Evolutionary conservation across 768 basidiomycete species (phyloP).

Genomic region (Phlegmacium glaucopus): DNA sequence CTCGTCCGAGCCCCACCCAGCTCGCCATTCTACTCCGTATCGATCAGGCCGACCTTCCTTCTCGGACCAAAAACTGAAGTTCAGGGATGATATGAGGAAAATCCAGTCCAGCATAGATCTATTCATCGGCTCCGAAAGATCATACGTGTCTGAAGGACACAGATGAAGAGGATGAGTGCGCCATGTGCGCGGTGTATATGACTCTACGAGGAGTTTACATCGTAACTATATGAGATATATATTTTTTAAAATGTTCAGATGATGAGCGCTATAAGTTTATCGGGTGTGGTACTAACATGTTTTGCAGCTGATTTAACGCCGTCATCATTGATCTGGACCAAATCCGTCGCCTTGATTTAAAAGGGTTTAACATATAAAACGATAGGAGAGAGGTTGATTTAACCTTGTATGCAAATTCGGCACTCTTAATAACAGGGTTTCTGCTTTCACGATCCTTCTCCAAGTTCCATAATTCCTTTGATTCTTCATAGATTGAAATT

Average conservation of each 20-base stretch:
- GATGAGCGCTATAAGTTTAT: constrained; percentile 1
- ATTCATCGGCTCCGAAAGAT: constrained; percentile 48
- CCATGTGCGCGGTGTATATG: constrained; percentile 82
- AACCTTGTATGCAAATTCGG: constrained; percentile 58
- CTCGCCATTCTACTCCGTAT: constrained; percentile 78
- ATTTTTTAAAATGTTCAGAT: neutral
- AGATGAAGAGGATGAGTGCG: constrained; percentile 74
- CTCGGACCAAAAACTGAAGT: constrained; percentile 90
- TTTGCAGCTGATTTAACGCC: constrained; percentile 67
- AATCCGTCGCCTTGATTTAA: constrained; percentile 46
- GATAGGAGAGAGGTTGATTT: constrained; percentile 12
- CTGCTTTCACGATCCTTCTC: constrained; percentile 16
- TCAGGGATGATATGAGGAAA: constrained; percentile 81
- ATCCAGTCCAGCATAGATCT: constrained; percentile 75
- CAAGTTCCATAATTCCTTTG: constrained; percentile 12
- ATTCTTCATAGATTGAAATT: constrained; percentile 26
- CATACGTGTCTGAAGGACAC: constrained; percentile 63
- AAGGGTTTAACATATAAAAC: constrained; percentile 1
- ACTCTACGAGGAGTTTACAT: constrained; percentile 51
- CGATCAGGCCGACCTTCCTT: constrained; percentile 52
- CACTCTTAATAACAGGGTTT: constrained; percentile 61
- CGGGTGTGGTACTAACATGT: constrained; percentile 43
- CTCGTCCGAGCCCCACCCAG: constrained; percentile 56
- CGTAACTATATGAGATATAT: constrained; percentile 50
- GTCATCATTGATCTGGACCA: constrained; percentile 56